Base-by-base conservation (phyloP, 169 alveolate species). In the Ichthyophthirius multifiliis region DNA sequence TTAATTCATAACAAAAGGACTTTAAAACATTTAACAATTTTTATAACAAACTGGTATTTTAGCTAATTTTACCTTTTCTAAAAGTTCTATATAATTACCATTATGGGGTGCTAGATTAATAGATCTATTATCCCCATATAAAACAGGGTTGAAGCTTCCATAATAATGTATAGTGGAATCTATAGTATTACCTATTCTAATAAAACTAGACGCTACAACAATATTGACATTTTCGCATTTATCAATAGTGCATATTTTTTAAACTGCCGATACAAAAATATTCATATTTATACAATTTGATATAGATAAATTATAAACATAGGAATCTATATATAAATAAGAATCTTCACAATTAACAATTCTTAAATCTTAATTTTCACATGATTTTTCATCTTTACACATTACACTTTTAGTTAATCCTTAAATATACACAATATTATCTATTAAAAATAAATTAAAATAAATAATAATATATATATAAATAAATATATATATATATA, bases 71-170 rank as follows among this genome's bases (percentile, higher is more conserved):
- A 67, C 27, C 41, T 76, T 67, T 30, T 81, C 47, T 30, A 81
- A 37, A 30, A 46, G n/a, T 18, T 81, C 76, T 6, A 45, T 30
- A n/a, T 55, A 44, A 47, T 81, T 81, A 23, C 63, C 90, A 83
- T 91, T 94, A 83, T 91, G 94, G 13, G 97, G 97, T 1, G 94
- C 96, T 71, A 91, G 65, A 18, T 64, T 86, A n/a, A 94, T 83
- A n/a, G 87, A 83, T 73, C 95, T 83, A 73, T 90, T 89, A 76
- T 94, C 97, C 5, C 97, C 97, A 82, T 84, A 94, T 10, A 94
- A 44, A 43, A 94, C 86, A 0, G 97, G 97, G 20, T 64, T 30
- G 31, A 37, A 46, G 15, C 87, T 87, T 3, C 95, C 88, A 81
- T 81, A 94, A 41, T 84, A 80, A 83, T 88, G 85, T 4, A 91